A percentile compares a stretch with the other conserved stretches of the same genome.
Conservation (phyloP, 2,329 filamentous ascomycete genomes). For the Xylaria sp. region DNA sequence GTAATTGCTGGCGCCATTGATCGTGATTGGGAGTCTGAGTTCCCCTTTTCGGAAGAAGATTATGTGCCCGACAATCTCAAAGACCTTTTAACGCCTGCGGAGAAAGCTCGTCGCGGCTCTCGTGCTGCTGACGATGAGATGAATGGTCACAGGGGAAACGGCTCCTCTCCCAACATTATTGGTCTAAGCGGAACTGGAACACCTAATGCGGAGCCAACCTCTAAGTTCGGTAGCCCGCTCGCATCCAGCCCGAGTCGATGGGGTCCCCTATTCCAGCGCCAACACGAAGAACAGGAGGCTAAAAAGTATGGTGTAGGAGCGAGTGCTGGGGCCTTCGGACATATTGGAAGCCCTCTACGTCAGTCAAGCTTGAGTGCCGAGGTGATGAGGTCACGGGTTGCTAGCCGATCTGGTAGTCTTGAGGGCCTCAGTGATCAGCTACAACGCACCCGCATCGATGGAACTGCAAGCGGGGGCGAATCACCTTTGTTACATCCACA, state of each 20-base stretch:
- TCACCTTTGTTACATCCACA: conserved; percentile 58
- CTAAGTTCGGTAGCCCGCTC: conserved; percentile 67
- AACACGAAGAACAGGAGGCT: conserved; percentile 62
- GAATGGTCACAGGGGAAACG: conserved; percentile 44
- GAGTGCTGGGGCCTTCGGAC: conserved; percentile 59
- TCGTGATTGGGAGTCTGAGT: conserved; percentile 69
- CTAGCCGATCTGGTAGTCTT: conserved; percentile 50
- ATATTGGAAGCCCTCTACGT: conserved; percentile 69
- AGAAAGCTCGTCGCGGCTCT: conserved; percentile 69
- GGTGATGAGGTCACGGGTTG: conserved; percentile 51
- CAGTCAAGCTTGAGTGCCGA: conserved; percentile 66
- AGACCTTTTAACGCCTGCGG: conserved; percentile 69
- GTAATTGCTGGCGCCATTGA: conserved; percentile 68
- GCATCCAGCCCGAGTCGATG: conserved; percentile 66
- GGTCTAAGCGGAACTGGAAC: conserved; percentile 47
- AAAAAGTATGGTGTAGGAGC: conserved; percentile 54
- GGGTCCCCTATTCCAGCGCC: conserved; percentile 65
- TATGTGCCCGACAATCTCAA: conserved; percentile 77
- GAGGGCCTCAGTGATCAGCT: conserved; percentile 67
- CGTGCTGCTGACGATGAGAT: conserved; percentile 60
- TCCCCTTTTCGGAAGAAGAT: conserved; percentile 83
- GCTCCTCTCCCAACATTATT: conserved; percentile 42
- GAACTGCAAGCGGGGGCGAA: conserved; percentile 44
- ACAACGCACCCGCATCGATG: conserved; percentile 63
- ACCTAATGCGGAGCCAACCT: conserved; percentile 50